Conservation (phyloP, 345 rosid species). For the Theobroma cacao region DNA sequence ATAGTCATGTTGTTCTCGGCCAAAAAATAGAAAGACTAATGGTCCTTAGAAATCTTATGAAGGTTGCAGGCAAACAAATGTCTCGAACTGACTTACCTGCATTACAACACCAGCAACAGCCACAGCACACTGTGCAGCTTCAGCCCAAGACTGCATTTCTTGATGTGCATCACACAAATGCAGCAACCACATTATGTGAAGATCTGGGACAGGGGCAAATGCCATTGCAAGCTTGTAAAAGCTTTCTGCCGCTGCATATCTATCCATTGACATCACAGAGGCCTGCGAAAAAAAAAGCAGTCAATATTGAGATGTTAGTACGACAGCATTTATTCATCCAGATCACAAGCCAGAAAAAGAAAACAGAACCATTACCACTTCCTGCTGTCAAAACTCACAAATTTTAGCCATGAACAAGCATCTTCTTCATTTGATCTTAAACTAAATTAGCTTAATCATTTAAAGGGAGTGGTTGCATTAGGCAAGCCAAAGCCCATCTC, state of each 20-base stretch:
- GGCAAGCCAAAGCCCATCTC: neutral
- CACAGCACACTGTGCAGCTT: slow-evolving; percentile 73
- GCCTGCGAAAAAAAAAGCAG: slow-evolving; percentile 40
- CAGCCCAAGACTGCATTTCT: slow-evolving; percentile 99
- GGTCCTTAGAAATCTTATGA: neutral
- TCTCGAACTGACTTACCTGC: slow-evolving; percentile 9
- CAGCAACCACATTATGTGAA: slow-evolving; percentile 98
- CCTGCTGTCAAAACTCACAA: neutral
- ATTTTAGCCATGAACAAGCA: neutral
- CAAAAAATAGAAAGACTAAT: too few species aligned
- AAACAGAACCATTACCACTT: neutral
- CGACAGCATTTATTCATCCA: neutral
- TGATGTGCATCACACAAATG: slow-evolving; percentile 99
- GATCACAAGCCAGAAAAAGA: neutral
- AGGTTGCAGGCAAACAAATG: neutral
- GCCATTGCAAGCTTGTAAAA: slow-evolving; percentile 98
- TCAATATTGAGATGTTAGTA: neutral
- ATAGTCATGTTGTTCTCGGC: neutral
- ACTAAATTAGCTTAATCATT: neutral
- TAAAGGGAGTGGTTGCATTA: neutral
- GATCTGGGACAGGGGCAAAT: slow-evolving; percentile 98
- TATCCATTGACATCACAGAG: slow-evolving; percentile 78
- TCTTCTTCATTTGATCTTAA: neutral
- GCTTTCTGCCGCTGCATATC: slow-evolving; percentile 98
- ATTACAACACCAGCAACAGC: slow-evolving; percentile 18